phyloP scores from a whole-genome alignment of 345 rosid genomes.

The Melaleuca quinquenervia region DNA sequence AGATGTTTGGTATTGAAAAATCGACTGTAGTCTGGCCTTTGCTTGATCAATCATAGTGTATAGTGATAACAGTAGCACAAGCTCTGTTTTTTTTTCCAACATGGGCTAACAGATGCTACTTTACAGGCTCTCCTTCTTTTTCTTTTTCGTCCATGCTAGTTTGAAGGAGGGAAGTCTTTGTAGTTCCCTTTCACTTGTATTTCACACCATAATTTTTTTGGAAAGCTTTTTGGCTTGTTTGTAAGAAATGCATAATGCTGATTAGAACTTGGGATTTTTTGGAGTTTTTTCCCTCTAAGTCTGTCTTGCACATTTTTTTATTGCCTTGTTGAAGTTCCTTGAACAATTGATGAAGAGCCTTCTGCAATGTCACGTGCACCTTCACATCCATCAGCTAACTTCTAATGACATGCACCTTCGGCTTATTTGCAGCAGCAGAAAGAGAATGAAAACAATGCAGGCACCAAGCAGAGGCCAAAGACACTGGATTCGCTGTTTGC shows the following conservation, averaged over 20 bases:
- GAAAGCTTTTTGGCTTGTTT: background rate
- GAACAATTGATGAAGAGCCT: background rate
- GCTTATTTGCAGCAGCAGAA: constrained; percentile 14
- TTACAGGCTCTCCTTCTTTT: background rate
- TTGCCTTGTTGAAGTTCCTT: background rate
- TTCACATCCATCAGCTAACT: background rate
- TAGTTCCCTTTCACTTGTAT: background rate
- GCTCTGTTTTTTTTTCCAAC: background rate
- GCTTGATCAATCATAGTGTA: background rate
- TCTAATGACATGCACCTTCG: background rate
- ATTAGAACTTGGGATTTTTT: background rate
- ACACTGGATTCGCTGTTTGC: constrained; percentile 84
- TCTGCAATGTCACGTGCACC: background rate
- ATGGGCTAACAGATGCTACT: background rate
- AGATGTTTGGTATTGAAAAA: background rate
- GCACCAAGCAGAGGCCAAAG: constrained; percentile 41
- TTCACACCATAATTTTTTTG: background rate
- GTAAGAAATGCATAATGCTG: background rate
- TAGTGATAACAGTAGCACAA: background rate
- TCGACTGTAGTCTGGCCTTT: background rate
- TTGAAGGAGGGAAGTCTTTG: background rate
- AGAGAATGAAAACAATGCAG: constrained; percentile 17
- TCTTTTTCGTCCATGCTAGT: background rate
- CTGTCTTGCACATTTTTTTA: background rate
- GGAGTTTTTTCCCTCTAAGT: background rate